phyloP scores from a whole-genome alignment of 805 yeast species.

The Torulaspora gathmanii region DNA sequence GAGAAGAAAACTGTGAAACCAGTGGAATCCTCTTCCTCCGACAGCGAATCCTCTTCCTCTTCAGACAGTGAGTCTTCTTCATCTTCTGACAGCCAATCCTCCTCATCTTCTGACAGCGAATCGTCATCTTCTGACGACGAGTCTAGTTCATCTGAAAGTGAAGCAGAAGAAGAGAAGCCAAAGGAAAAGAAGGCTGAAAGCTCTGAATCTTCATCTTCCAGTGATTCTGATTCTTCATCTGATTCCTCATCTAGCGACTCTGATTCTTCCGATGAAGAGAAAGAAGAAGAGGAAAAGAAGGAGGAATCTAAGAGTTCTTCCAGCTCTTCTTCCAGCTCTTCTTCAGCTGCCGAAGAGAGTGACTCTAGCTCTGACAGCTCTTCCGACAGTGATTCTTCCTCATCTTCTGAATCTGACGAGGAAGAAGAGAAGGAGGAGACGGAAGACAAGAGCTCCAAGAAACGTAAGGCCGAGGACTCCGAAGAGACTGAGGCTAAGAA shows the following conservation, averaged over 20 bases:
- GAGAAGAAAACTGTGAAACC: conserved; percentile 24
- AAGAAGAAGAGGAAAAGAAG: conserved; percentile 36
- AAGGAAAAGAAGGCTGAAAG: conserved; percentile 10
- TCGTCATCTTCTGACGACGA: conserved; percentile 10
- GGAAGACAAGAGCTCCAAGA: conserved; percentile 34
- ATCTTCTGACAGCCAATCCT: conserved; percentile 18
- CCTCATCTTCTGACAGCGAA: conserved; percentile 17
- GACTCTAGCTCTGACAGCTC: conserved; percentile 12
- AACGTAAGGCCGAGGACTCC: conserved; percentile 36
- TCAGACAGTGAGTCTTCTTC: conserved; percentile 16
- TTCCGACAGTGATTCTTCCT: conserved; percentile 5
- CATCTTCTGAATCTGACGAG: conserved; percentile 18
- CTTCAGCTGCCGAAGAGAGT: conserved; percentile 9
- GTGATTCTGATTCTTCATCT: conserved; percentile 21
- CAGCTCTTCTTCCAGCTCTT: conserved; percentile 35
- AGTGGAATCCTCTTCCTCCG: conserved; percentile 14
- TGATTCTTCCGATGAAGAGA: conserved; percentile 34
- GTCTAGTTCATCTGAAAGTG: conserved; percentile 32
- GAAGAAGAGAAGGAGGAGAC: conserved; percentile 28
- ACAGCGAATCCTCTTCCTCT: conserved; percentile 9
- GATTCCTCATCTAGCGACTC: conserved; percentile 3
- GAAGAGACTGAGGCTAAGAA: conserved; percentile 39
- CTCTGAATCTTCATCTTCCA: conserved; percentile 19
- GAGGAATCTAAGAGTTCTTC: conserved; percentile 32
- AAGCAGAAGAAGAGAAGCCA: conserved; percentile 5